Base-by-base conservation (phyloP, 202 grass and related monocot genomes). In the Brachypodium distachyon region DNA sequence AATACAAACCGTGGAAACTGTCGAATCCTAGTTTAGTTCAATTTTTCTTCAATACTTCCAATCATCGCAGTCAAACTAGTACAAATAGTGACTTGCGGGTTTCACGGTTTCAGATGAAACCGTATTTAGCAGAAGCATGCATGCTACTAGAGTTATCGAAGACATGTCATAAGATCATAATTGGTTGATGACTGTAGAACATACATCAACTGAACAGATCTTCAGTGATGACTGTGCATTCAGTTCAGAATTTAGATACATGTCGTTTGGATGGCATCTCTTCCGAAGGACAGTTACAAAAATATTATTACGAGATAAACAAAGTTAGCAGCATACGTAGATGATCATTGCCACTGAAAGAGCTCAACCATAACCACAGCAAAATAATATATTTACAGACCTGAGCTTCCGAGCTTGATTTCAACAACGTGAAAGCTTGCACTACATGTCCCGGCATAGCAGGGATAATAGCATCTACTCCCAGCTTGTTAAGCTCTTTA, bases 361-460 rank as follows among this genome's bases (percentile, higher is more conserved):
- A 19, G 17, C 69, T 39, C 3, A 49, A 60, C 27, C 33, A 69
- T 29, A 74, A 31, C 18, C 77, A 6, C 11, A 7, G 39, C 5
- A 23, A 44, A 60, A 23, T 1, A 49, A 68, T 70, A 82, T 16
- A 54, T 40, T 68, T 67, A 76, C 32, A 53, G 34, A 98, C 95
- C 95, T 95, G 95, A 66, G 89, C 89, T 42, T 95, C 91, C 3
- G 89, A 55, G 55, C 78, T 95, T 81, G 81, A 80, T 67, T 90
- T 93, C 39, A 98, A 73, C 78, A 98, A 79, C 36, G 87, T 86
- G 73, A 98, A 98, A 51, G 95, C 92, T 43, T 95, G 87, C 5
- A 75, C 19, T 4, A 98, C 95, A 68, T 91, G 87, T 37, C 65
- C 86, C 6, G 91, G 89, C 82, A 95, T 90, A 19, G 85, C 63